Evolutionary conservation across 2,329 filamentous ascomycete genomes (phyloP).

Genomic region (Bipolaris gigantea): DNA sequence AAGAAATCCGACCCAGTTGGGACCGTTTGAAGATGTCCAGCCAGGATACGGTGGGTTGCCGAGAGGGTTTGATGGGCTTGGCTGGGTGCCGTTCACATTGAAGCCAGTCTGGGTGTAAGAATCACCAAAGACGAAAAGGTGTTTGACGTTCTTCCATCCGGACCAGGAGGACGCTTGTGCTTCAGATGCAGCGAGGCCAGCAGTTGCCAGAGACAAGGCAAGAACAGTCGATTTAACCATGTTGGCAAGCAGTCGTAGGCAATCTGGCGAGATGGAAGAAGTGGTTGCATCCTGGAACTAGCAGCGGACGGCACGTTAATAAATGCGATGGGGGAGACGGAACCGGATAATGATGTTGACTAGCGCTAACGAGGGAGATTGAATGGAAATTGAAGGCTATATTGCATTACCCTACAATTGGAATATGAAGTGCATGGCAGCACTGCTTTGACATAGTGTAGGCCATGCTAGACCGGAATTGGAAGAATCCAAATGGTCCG

Average conservation of each 20-base stretch:
- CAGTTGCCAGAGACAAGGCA: conserved; percentile 24
- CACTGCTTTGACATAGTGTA: conserved; percentile 5
- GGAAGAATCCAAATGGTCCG: conserved; percentile 8
- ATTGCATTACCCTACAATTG: conserved; percentile 24
- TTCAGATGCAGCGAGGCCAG: conserved; percentile 24
- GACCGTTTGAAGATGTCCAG: conserved; percentile 49
- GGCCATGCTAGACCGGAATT: conserved; percentile 6
- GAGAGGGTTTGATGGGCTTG: conserved; percentile 58
- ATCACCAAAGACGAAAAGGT: conserved; percentile 53
- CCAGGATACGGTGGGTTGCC: conserved; percentile 62
- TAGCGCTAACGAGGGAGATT: conserved; percentile 29
- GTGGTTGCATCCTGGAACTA: background rate
- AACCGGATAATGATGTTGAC: conserved; percentile 6
- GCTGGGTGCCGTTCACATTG: conserved; percentile 55
- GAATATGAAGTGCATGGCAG: conserved; percentile 6
- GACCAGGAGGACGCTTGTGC: conserved; percentile 28
- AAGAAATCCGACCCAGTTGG: conserved; percentile 59
- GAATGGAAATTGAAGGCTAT: conserved; percentile 29
- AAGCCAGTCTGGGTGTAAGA: conserved; percentile 65
- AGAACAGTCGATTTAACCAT: conserved; percentile 31
- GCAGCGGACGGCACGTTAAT: conserved; percentile 9
- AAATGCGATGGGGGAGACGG: conserved; percentile 18
- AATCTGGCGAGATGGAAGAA: background rate
- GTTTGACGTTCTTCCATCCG: conserved; percentile 38
- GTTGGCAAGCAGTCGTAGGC: background rate